Conservation (phyloP, 108 stramenopile species). For the Asterionellopsis glacialis region DNA sequence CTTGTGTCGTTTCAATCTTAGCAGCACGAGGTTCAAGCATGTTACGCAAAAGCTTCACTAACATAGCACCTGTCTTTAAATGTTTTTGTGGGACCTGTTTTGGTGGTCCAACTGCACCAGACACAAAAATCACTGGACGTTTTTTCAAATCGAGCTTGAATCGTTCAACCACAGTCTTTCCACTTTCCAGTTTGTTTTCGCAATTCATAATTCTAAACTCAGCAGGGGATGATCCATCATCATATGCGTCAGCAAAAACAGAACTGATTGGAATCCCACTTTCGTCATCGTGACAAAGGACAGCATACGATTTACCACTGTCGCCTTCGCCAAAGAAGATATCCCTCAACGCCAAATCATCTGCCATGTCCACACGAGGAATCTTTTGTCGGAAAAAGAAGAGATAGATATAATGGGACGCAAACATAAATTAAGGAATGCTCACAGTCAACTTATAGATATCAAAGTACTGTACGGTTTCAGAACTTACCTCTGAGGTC, state of each 20-base stretch:
- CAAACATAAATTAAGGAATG: background rate
- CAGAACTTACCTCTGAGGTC: constrained; percentile 29
- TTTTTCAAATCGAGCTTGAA: constrained; percentile 72
- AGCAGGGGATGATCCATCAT: constrained; percentile 55
- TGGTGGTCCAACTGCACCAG: constrained; percentile 63
- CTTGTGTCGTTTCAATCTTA: constrained; percentile 85
- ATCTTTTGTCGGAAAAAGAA: constrained; percentile 34
- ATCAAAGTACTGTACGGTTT: background rate
- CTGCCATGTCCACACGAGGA: constrained; percentile 55
- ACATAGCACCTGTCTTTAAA: constrained; percentile 77
- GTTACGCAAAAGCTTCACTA: constrained; percentile 63
- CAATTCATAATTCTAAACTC: constrained; percentile 79
- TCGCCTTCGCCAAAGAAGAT: constrained; percentile 77
- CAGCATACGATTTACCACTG: constrained; percentile 50
- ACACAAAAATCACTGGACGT: constrained; percentile 75
- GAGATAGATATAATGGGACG: background rate
- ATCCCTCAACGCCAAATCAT: constrained; percentile 72
- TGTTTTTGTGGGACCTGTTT: constrained; percentile 77
- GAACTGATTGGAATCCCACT: constrained; percentile 48
- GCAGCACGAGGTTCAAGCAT: constrained; percentile 76
- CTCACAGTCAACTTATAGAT: background rate
- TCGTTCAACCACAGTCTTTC: constrained; percentile 72
- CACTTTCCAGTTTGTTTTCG: constrained; percentile 49
- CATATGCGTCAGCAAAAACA: constrained; percentile 73
- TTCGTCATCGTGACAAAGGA: constrained; percentile 58